phyloP scores from a whole-genome alignment of 164 flowering plant species.

The Aristolochia californica region DNA sequence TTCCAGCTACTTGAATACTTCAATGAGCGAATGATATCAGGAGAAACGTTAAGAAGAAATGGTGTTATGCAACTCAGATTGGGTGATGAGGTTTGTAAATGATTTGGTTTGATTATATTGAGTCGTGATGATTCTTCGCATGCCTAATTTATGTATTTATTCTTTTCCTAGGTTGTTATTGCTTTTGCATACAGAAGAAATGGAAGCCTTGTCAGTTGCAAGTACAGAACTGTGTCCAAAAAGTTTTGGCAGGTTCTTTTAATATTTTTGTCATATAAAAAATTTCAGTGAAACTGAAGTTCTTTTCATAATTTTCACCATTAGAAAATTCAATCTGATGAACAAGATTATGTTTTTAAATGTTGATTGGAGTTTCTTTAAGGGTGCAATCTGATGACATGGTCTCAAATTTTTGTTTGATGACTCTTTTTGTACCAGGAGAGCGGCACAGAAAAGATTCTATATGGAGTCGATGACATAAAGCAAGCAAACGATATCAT shows the following conservation, averaged over 20 bases:
- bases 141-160: neutral
- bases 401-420: neutral
- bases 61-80: slow-evolving; percentile 50
- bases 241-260: slow-evolving; percentile 72
- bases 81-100: slow-evolving; percentile 37
- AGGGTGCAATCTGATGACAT: neutral
- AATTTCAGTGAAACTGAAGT: too few species aligned
- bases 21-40: slow-evolving; percentile 53
- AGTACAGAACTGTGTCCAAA: slow-evolving; percentile 54
- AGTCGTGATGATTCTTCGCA: neutral
- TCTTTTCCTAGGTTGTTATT: slow-evolving; percentile 43
- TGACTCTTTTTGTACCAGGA: slow-evolving; percentile 34
- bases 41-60: slow-evolving; percentile 65
- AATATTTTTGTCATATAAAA: neutral
- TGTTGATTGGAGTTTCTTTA: too few species aligned
- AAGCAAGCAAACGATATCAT: slow-evolving; percentile 54
- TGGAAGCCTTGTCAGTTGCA: slow-evolving; percentile 69
- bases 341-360: too few species aligned
- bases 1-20: slow-evolving; percentile 59
- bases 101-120: neutral
- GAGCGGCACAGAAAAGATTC: slow-evolving; percentile 50
- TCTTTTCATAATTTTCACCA: too few species aligned
- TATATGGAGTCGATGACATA: slow-evolving; percentile 85
- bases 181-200: slow-evolving; percentile 69
- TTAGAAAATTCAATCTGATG: too few species aligned